Evolutionary conservation across 2,329 filamentous ascomycete genomes (phyloP).

Genomic region (Arthrobotrys megalospora): DNA sequence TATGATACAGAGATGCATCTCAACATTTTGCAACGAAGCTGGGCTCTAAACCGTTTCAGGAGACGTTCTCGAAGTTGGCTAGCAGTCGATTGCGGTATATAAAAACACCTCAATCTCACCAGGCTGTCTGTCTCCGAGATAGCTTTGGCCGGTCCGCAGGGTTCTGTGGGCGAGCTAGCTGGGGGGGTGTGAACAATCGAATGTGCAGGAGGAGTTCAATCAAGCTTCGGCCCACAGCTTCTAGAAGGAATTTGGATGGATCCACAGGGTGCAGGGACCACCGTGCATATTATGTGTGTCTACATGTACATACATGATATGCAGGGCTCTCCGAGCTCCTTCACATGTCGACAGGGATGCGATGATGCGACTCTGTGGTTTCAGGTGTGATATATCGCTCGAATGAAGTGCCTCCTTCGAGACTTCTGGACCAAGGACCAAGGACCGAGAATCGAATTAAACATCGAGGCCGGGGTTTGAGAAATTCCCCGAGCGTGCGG

Average conservation of each 20-base stretch:
- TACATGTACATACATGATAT: constrained; percentile 15
- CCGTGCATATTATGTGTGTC: constrained; percentile 40
- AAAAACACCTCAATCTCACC: constrained; percentile 34
- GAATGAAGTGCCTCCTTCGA: constrained; percentile 2
- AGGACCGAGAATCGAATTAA: constrained; percentile 22
- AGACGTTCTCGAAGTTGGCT: not conserved
- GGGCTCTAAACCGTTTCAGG: constrained; percentile 23
- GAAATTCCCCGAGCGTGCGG: constrained; percentile 54
- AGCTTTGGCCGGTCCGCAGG: constrained; percentile 11
- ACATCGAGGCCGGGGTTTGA: constrained; percentile 26
- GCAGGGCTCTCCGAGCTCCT: constrained; percentile 58
- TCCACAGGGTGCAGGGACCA: constrained; percentile 58
- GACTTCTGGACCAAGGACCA: constrained; percentile 14
- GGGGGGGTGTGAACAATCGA: constrained; percentile 1
- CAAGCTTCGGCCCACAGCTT: constrained; percentile 41
- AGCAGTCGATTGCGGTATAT: constrained; percentile 31
- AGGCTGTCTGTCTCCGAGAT: constrained; percentile 21
- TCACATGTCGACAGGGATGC: constrained; percentile 54
- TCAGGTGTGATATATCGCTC: constrained; percentile 42
- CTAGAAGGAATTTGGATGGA: constrained; percentile 48
- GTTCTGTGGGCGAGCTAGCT: not conserved
- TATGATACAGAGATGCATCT: constrained; percentile 26
- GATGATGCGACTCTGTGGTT: constrained; percentile 49
- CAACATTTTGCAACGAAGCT: constrained; percentile 25
- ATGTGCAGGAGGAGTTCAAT: not conserved